Evolutionary conservation across 176 grass and related monocot species (phyloP).

Genomic region (Leersia perrieri): DNA sequence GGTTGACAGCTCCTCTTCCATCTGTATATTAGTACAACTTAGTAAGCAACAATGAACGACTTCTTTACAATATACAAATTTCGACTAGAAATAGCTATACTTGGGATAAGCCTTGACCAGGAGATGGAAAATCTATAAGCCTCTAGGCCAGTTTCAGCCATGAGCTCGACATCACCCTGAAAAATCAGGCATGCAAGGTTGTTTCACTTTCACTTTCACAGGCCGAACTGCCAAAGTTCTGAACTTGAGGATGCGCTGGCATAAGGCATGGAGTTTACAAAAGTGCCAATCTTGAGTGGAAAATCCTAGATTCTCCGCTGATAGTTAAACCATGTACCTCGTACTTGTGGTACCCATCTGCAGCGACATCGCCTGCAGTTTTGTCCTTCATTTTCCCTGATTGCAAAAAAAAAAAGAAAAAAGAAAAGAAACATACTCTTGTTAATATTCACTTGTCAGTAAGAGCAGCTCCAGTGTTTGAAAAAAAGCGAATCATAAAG

Average conservation of each 20-base stretch:
- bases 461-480: too few species aligned
- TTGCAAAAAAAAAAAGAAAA: background rate
- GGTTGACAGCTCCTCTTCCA: constrained; percentile 68
- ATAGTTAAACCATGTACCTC: constrained; percentile 21
- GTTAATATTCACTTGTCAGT: background rate
- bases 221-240: background rate
- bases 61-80: too few species aligned
- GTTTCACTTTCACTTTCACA: too few species aligned
- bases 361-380: constrained; percentile 37
- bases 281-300: too few species aligned
- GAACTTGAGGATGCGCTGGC: too few species aligned
- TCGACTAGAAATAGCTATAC: background rate
- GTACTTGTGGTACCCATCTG: constrained; percentile 69
- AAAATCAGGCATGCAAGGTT: too few species aligned
- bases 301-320: too few species aligned
- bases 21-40: constrained; percentile 30
- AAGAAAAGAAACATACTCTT: too few species aligned
- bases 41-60: background rate
- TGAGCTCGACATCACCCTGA: constrained; percentile 52
- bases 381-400: constrained; percentile 48
- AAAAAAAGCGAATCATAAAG: too few species aligned
- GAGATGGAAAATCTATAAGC: constrained; percentile 66
- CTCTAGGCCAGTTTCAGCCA: constrained; percentile 43
- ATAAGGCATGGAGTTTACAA: too few species aligned
- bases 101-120: constrained; percentile 64